Evolutionary conservation across 345 rosid species (phyloP).

Genomic region (Corchorus capsularis): DNA sequence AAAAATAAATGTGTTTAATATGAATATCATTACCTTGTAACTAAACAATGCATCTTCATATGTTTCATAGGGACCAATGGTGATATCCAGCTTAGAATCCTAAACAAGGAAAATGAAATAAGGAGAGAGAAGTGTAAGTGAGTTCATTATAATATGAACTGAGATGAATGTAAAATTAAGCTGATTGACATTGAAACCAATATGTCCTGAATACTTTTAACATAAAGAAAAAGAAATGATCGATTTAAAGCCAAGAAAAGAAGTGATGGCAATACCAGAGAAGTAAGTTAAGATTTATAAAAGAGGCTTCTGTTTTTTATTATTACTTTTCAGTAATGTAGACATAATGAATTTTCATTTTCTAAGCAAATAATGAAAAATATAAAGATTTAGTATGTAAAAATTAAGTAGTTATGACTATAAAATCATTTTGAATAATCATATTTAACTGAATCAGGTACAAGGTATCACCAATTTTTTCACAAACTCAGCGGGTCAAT

Average conservation of each 20-base stretch:
- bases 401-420: too few relatives aligned
- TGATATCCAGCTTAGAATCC: slow-evolving; percentile 91
- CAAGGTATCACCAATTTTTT: too few relatives aligned
- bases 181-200: not conserved
- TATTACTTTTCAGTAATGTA: too few relatives aligned
- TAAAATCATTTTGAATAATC: too few relatives aligned
- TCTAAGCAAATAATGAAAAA: too few relatives aligned
- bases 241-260: not conserved
- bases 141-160: not conserved
- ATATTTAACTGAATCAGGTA: too few relatives aligned
- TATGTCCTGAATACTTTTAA: not conserved
- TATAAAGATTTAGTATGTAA: too few relatives aligned
- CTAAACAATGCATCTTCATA: slow-evolving; percentile 88
- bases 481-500: too few relatives aligned
- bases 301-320: too few relatives aligned
- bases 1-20: not conserved
- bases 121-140: not conserved
- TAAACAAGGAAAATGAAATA: slow-evolving; percentile 27
- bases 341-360: too few relatives aligned
- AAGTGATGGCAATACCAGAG: not conserved
- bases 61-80: slow-evolving; percentile 98
- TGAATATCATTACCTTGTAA: slow-evolving; percentile 67
- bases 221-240: not conserved
- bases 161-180: slow-evolving; percentile 2
- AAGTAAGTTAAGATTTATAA: not conserved